A percentile compares a stretch with the other conserved stretches of the same genome.
Conservation (phyloP, 2,329 filamentous ascomycete genomes). For the Fusarium gaditjirri region DNA sequence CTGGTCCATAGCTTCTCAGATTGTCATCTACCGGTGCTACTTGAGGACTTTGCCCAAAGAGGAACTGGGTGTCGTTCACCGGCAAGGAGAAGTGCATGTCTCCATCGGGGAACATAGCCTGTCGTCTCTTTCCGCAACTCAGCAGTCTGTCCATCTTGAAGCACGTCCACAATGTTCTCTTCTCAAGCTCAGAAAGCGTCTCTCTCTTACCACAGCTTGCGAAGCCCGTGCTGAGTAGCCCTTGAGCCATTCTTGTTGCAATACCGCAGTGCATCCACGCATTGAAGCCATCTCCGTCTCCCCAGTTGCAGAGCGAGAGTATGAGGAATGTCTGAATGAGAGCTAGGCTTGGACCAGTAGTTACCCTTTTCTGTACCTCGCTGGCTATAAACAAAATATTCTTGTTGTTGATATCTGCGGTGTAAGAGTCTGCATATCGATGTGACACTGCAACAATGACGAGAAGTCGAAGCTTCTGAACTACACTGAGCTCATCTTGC, state of each 20-base stretch:
- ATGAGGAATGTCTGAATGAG: constrained; percentile 40
- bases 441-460: constrained; percentile 27
- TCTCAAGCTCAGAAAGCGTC: constrained; percentile 35
- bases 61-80: constrained; percentile 33
- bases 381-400: constrained; percentile 4
- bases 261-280: constrained; percentile 44
- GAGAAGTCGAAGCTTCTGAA: constrained; percentile 32
- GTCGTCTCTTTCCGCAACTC: constrained; percentile 38
- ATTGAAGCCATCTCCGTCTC: constrained; percentile 42
- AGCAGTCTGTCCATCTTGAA: constrained; percentile 41
- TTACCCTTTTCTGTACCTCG: constrained; percentile 31
- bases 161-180: constrained; percentile 38
- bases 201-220: constrained; percentile 23
- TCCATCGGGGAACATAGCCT: constrained; percentile 36
- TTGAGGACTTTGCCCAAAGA: constrained; percentile 20
- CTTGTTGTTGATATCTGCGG: not conserved
- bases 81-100: constrained; percentile 29
- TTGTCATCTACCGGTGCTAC: not conserved
- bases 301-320: constrained; percentile 39
- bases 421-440: constrained; percentile 10
- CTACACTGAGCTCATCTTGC: not conserved
- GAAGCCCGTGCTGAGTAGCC: constrained; percentile 33
- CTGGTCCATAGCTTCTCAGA: not conserved
- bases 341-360: constrained; percentile 18
- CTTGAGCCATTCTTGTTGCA: constrained; percentile 41